phyloP scores from a whole-genome alignment of 768 basidiomycete genomes.

The Lactarius sp. region DNA sequence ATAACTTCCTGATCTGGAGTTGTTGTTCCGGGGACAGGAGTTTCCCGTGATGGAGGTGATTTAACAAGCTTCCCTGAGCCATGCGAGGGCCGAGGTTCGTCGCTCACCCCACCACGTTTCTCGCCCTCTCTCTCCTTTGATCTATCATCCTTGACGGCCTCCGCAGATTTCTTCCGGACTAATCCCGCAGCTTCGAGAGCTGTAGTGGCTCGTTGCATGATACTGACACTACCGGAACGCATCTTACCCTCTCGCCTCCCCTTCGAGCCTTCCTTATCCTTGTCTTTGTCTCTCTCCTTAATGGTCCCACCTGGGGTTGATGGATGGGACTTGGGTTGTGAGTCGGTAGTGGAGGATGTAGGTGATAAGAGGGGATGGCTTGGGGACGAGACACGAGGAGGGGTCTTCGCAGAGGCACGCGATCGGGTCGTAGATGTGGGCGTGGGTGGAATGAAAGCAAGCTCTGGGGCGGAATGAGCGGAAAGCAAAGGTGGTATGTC shows the following conservation, averaged over 20 bases:
- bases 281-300: conserved; percentile 56
- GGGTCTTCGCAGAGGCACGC: conserved; percentile 47
- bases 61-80: conserved; percentile 66
- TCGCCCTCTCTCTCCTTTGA: conserved; percentile 40
- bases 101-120: conserved; percentile 42
- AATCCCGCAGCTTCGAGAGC: conserved; percentile 82
- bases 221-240: conserved; percentile 86
- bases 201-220: conserved; percentile 93
- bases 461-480: conserved; percentile 48
- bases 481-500: conserved; percentile 30
- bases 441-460: conserved; percentile 74
- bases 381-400: conserved; percentile 41
- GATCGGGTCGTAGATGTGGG: conserved; percentile 45
- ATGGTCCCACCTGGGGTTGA: conserved; percentile 62
- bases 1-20: conserved; percentile 39
- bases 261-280: conserved; percentile 39
- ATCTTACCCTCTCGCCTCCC: conserved; percentile 53
- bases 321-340: conserved; percentile 54
- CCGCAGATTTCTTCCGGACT: conserved; percentile 76
- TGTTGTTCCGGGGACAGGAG: conserved; percentile 46
- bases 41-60: conserved; percentile 56
- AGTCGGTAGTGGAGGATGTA: conserved; percentile 49
- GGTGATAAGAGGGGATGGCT: conserved; percentile 44
- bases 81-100: conserved; percentile 62
- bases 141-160: conserved; percentile 62